Base-by-base conservation (phyloP, 768 basidiomycete species). In the Mycena sanguinolenta region DNA sequence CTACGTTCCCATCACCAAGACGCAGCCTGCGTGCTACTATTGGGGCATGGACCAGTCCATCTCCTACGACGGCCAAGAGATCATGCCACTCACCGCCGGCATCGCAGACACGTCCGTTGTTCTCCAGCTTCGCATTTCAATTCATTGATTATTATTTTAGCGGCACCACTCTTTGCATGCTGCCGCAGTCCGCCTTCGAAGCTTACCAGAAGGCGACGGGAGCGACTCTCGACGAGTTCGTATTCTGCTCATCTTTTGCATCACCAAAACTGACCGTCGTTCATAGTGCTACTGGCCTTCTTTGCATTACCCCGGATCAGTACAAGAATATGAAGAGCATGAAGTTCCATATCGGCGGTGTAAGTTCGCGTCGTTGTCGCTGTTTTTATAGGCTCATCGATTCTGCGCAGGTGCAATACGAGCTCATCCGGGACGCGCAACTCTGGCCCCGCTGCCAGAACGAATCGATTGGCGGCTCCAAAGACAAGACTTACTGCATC, bases 401-500 rank as follows among this genome's bases (percentile, higher is more conserved):
- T 28, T 27, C 3, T 14, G 46, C 67, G 30, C 68, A 89, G 86
- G 79, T 79, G 9, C 83, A 84, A 14, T 91, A 84, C 74, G 87
- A 88, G 76, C 74, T 92, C 65, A 89, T 87, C 6, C 77, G 87
- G 42, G 90, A 91, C 74, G 91, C 89, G 4, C 91, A 93, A 81
- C 87, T 90, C 65, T 92, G 90, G 89, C 91, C 91, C 2, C 87
- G 89, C 55, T 74, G 80, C 14, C 81, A 88, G 70, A 92, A 93
- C 80, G 75, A 79, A 16, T 78, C 79, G 32, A 83, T 93, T 27
- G 90, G 90, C 69, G 91, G 89, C 50, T 76, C 79, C 32, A 66
- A 78, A 10, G 74, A 76, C 73, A 77, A 78, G 64, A 90, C 91
- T 70, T 91, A 89, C 73, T 81, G 90, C 63, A 82, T 90, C 73